Base-by-base conservation (phyloP, 2,329 filamentous ascomycete genomes). In the Exophiala lecanii-corni region DNA sequence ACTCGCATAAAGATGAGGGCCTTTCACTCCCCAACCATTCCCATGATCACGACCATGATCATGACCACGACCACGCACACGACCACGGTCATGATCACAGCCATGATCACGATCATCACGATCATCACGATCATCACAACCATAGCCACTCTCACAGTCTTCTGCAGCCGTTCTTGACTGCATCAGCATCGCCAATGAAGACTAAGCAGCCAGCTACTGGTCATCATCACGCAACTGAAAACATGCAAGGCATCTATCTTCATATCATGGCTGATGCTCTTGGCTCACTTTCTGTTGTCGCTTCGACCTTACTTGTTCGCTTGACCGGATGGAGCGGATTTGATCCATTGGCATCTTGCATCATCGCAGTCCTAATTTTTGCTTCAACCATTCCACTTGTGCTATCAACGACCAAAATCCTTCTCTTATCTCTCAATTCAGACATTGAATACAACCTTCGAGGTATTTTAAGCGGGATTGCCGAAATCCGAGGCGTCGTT, bases 161-260 rank as follows among this genome's bases (percentile, higher is more conserved):
- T 5, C 35, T 36, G 15, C 36, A 26, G 17, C 48, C 43, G 37
- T 49, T 36, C 43, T 36, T 53, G 41, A 51, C 53, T 5, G 51
- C 56, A 5, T 56, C 58, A 18, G 49, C 57, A 3, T 58, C 58
- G 9, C 57, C 57, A 7, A 55, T 55, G 38, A 58, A 59, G 49
- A 41, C 49, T 15, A 35, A 45, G 26, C 50, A 47, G 13, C 58
- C 59, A 38, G 55, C 50, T n/a, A 46, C 40, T 18, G 48, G 53
- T 7, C 64, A 69, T 45, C 67, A 69, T n/a, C 84, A 89, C 58
- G 84, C 88, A 49, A 95, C 95, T 62, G 92, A 98, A 58, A 98
- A 98, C 61, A 96, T 98, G 89, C 79, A 92, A 56, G 92, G 92
- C 9, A 97, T 98, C 54, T 98, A 94, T 65, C 72, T 98, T 15